Evolutionary conservation across 2,329 filamentous ascomycete genomes (phyloP).

Genomic region (Botrytis fabae): DNA sequence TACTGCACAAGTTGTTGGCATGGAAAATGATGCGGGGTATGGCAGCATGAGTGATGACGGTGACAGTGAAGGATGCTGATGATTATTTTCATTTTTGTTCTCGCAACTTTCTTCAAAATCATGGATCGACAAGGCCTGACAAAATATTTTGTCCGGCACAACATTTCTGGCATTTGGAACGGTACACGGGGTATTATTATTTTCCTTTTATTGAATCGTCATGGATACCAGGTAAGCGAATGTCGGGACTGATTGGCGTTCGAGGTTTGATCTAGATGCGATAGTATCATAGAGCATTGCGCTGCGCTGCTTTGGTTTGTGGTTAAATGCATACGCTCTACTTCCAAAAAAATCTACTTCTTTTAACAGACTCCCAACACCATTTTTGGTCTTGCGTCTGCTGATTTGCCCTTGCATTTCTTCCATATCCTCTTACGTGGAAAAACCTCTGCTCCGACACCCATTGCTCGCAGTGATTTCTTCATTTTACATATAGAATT

Average conservation of each 20-base stretch:
- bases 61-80: constrained; percentile 36
- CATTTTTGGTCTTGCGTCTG: too few species aligned
- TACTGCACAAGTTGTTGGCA: constrained; percentile 58
- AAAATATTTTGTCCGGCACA: neutral
- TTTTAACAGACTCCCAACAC: neutral
- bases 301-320: neutral
- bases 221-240: constrained; percentile 14
- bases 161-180: neutral
- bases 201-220: neutral
- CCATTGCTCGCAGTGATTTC: neutral
- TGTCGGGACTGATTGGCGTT: constrained; percentile 15
- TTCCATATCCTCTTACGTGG: neutral
- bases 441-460: neutral
- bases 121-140: neutral
- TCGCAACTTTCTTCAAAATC: neutral
- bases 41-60: constrained; percentile 54
- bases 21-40: constrained; percentile 63
- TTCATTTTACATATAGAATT: neutral
- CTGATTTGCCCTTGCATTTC: neutral
- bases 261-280: constrained; percentile 17
- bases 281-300: constrained; percentile 15
- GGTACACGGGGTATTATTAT: neutral
- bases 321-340: neutral
- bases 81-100: neutral
- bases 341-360: constrained; percentile 3